phyloP scores from a whole-genome alignment of 345 rosid species.

The Fremontodendron californicum region DNA sequence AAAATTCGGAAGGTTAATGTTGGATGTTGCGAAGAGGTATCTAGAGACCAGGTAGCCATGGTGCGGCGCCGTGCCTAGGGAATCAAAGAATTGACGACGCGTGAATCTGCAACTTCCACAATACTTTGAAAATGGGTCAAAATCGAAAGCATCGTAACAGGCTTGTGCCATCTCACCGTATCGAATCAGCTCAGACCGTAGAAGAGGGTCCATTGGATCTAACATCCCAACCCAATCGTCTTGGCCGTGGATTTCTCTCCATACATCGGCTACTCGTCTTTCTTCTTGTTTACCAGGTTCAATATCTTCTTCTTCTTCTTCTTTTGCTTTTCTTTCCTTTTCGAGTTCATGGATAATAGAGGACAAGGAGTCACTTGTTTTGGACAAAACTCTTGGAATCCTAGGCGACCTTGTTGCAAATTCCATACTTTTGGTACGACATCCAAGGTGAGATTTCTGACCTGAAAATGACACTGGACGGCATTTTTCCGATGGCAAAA shows the following conservation, averaged over 20 bases:
- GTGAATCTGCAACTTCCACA: conserved; percentile 70
- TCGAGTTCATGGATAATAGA: conserved; percentile 34
- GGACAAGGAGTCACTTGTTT: conserved; percentile 34
- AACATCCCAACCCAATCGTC: conserved; percentile 72
- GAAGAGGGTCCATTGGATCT: conserved; percentile 70
- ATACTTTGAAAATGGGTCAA: conserved; percentile 68
- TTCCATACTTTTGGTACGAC: background rate
- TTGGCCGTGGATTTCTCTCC: conserved; percentile 78
- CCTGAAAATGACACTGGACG: conserved; percentile 6
- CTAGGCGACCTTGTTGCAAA: conserved; percentile 11
- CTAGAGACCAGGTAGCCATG: conserved; percentile 61
- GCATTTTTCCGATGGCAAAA: conserved; percentile 1
- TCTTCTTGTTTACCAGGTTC: conserved; percentile 16
- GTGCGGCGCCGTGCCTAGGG: conserved; percentile 35
- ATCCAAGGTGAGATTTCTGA: conserved; percentile 1
- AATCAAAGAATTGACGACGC: conserved; percentile 48
- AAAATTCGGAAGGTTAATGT: conserved; percentile 71
- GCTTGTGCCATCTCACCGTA: conserved; percentile 93
- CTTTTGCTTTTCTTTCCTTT: conserved; percentile 20
- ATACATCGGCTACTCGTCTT: conserved; percentile 38
- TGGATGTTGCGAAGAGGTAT: conserved; percentile 69
- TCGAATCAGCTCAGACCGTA: conserved; percentile 74
- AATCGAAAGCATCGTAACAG: conserved; percentile 79
- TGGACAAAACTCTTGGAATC: conserved; percentile 23
- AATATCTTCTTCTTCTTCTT: conserved; percentile 13